These are phyloP conservation scores for Candida insectorum DNA, from an alignment of 805 yeast genomes.

Conservation along the genomic window DNA sequence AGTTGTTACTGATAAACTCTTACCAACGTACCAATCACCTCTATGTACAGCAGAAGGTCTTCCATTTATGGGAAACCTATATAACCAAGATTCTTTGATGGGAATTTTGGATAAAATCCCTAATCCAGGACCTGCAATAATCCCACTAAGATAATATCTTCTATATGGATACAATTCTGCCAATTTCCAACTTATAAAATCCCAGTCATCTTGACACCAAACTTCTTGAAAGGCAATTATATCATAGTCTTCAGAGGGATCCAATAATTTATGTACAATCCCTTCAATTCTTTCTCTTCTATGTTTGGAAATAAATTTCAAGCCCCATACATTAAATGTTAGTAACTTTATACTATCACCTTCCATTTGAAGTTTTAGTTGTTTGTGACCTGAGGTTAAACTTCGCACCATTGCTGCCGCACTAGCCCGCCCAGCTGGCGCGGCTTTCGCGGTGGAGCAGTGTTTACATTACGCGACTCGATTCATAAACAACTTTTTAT, in stretches of 20 bases:
- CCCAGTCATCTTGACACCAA: slow-evolving; percentile 88
- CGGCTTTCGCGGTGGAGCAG: no score
- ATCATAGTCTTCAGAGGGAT: slow-evolving; percentile 54
- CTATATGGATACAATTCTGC: slow-evolving; percentile 52
- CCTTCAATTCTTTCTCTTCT: slow-evolving; percentile 65
- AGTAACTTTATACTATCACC: slow-evolving; percentile 55
- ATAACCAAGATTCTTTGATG: slow-evolving; percentile 71
- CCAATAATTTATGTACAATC: slow-evolving; percentile 60
- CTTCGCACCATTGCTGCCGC: no score
- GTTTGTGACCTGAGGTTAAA: no score
- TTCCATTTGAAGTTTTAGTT: no score
- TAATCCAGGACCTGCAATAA: slow-evolving; percentile 89
- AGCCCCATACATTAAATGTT: slow-evolving; percentile 86
- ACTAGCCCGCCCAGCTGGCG: slow-evolving; percentile 1
- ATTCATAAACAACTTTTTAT: no score
- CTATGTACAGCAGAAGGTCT: slow-evolving; percentile 89
- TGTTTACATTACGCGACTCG: no score
- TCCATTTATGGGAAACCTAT: slow-evolving; percentile 89
- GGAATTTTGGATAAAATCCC: slow-evolving; percentile 83
- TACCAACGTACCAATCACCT: slow-evolving; percentile 98
- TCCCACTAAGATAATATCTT: slow-evolving; percentile 77
- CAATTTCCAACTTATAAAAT: slow-evolving; percentile 50
- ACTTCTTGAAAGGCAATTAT: slow-evolving; percentile 92
- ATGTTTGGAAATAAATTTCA: slow-evolving; percentile 74
- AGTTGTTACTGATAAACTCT: slow-evolving; percentile 71